Evolutionary conservation across 2,329 filamentous ascomycete genomes (phyloP), one percentile per base, ranked within the genome.

Genomic region (Scytalidium sp.): DNA sequence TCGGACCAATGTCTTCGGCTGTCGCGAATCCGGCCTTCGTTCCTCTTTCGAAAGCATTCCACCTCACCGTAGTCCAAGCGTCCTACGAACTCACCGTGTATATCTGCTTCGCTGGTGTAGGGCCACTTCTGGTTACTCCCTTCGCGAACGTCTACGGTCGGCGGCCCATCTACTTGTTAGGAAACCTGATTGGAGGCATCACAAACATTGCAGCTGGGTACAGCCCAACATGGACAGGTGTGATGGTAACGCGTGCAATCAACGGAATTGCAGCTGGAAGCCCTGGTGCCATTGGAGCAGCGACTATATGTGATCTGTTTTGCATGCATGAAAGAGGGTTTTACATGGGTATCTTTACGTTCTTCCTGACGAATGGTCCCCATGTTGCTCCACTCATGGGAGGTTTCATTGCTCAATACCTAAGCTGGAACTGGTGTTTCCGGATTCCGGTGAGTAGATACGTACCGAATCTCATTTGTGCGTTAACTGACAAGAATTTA

Each of bases 21-120:
- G 58, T 63, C 25, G 58, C 62, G 51, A 68, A 67, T 50, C 62
- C 66, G 6, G 66, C 65, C 3, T 66, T 66, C 40, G 57, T 65
- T 10, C 60, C 61, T 2, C 47, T 67, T 1, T 59, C 57, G 17
- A 56, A 58, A 27, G 57, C 61, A 13, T 66, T 67, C 51, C n/a
- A 57, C 22, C 64, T 65, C 43, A 62, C 60, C 10, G 52, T 60
- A 1, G 63, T 67, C 3, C 41, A 64, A 51, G 64, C 63, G 7
- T 64, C 64, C 3, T 67, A 67, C 36, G 54, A 64, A 49, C 58
- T 65, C 19, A 68, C 67, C 2, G 59, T 68, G 9, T 60, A 60
- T 43, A 68, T 70, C 43, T 54, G 65, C 23, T 64, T 65, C 43
- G 64, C 60, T 15, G 67, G 66, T 3, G 45, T 68, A 6, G 61